Percentiles rank a stretch among this genome's conserved stretches.
Conservation (phyloP, 257 asterid genomes). For the Penstemon barbatus region DNA sequence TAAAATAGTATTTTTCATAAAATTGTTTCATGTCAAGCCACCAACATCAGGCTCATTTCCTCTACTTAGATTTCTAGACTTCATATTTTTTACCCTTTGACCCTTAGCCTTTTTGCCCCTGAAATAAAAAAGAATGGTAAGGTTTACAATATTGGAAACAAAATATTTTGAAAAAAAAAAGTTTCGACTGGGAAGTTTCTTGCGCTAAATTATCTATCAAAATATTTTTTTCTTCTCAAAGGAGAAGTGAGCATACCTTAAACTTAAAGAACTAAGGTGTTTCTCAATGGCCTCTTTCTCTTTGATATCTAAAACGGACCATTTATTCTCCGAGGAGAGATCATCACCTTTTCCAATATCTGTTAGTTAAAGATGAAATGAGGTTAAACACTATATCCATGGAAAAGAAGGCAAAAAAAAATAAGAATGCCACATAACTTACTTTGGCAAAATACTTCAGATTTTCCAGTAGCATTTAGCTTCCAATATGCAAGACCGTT, state of each 20-base stretch:
- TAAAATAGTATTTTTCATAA: too few species aligned
- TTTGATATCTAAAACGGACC: conserved; percentile 37
- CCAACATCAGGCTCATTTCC: background rate
- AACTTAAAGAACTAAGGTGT: conserved; percentile 11
- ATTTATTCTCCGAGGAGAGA: conserved; percentile 36
- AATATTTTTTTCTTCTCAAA: too few species aligned
- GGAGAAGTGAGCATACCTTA: conserved; percentile 27
- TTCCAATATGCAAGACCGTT: conserved; percentile 67
- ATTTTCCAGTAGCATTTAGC: conserved; percentile 38
- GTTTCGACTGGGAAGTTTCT: background rate
- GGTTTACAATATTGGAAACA: background rate
- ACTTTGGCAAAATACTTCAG: conserved; percentile 62
- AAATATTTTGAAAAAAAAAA: too few species aligned
- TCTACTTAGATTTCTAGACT: background rate
- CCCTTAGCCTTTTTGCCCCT: conserved; percentile 18
- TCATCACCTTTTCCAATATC: conserved; percentile 50
- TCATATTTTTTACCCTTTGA: background rate
- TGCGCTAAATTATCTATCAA: too few species aligned
- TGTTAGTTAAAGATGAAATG: conserved; percentile 26
- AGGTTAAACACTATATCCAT: conserved; percentile 12
- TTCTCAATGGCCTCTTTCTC: conserved; percentile 44
- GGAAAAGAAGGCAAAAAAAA: background rate
- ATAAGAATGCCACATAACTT: conserved; percentile 5
- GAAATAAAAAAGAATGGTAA: conserved; percentile 21
- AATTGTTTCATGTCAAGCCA: background rate